Percentiles rank a stretch among this genome's conserved stretches.
These are phyloP conservation scores for Flaveria brownii DNA, from an alignment of 129 eudicot species.

Conservation along the genomic window DNA sequence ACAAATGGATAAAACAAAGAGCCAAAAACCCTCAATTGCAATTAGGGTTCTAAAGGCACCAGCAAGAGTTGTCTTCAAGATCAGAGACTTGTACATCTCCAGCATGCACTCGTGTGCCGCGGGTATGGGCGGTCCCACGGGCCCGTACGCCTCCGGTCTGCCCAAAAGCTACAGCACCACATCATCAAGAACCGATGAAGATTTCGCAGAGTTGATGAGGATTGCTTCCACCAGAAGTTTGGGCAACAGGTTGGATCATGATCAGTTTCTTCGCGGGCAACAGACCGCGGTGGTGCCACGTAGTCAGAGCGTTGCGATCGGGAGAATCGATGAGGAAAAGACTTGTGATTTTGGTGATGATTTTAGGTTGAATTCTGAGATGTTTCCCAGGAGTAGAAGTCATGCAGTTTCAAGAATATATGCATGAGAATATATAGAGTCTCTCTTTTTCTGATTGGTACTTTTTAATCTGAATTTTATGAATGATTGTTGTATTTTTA, in stretches of 20 bases:
- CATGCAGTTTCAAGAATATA: conserved; percentile 35
- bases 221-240: conserved; percentile 41
- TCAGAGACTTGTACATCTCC: conserved; percentile 45
- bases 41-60: conserved; percentile 40
- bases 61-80: conserved; percentile 34
- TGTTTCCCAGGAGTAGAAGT: conserved; percentile 47
- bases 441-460: neutral
- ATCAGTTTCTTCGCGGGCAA: conserved; percentile 21
- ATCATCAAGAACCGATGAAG: conserved; percentile 35
- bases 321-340: conserved; percentile 60
- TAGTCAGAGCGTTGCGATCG: conserved; percentile 51
- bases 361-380: conserved; percentile 28
- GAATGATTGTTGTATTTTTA: neutral
- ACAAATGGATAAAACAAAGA: conserved; percentile 7
- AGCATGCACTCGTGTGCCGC: conserved; percentile 46
- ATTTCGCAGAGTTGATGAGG: conserved; percentile 48
- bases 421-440: neutral
- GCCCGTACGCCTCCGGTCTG: conserved; percentile 32
- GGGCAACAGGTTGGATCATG: conserved; percentile 24
- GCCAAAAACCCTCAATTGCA: conserved; percentile 32
- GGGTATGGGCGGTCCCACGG: conserved; percentile 45
- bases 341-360: conserved; percentile 37
- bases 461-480: neutral
- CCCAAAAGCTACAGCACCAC: conserved; percentile 48
- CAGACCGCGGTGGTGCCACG: conserved; percentile 26